Base-by-base conservation (phyloP, 164 flowering plant genomes). In the Chloranthus sessilifolius region DNA sequence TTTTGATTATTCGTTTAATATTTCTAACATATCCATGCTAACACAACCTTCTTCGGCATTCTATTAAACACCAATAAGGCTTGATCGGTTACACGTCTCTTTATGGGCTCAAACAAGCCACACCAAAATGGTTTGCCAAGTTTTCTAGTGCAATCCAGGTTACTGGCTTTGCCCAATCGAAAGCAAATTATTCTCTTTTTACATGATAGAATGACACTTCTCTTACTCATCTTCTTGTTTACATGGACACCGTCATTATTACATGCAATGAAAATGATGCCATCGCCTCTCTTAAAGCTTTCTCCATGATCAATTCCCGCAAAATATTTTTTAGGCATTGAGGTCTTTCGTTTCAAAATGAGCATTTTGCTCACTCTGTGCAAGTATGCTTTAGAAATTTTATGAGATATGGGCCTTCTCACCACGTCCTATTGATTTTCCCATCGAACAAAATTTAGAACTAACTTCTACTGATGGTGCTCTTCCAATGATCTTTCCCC, bases 271-370 rank as follows among this genome's bases (percentile, higher is more conserved):
- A 33, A 33, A 33, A 33, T 7, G 7, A 7, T 12, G 12, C 36
- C 8, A 33, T 33, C 12, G 36, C 7, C 7, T 7, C 12, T 12
- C 7, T 33, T 33, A 33, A 33, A 33, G 36, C 8, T 7, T 7
- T 33, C 36, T 33, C 8, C 36, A 33, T 12, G 12, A 33, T 33
- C 36, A 7, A 7, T 33, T 33, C 36, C 12, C 36, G 8, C 12
- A 33, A 33, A 33, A 33, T 33, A 33, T 33, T 33, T 33, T 33
- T 33, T 33, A 12, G 36, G 36, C 36, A 33, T 33, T 33, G 36
- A 33, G 12, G 36, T 33, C 8, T 7, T 12, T 33, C 36, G 36
- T 33, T 33, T 12, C 36, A 33, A 33, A 33, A 33, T 12, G 12
- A 12, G 36, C 8, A 33, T 33, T 7, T 33, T 33, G 8, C 36